Conservation (phyloP, 495 filamentous ascomycete species). For the Neurospora sp. region DNA sequence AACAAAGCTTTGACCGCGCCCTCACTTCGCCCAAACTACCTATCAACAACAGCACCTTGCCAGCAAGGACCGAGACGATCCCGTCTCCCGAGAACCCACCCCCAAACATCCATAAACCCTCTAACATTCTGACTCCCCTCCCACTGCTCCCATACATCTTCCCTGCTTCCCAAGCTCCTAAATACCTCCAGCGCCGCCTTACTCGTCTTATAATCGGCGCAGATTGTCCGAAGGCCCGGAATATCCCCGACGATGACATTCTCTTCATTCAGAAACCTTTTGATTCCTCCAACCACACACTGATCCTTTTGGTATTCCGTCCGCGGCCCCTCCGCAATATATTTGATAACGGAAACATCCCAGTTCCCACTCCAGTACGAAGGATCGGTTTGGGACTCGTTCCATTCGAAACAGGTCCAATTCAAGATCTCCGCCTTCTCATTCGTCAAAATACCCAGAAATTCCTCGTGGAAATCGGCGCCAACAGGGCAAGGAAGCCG, state of each 20-base stretch:
- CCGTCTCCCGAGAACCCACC: background rate
- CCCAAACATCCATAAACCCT: background rate
- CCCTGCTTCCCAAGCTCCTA: background rate
- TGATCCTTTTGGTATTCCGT: background rate
- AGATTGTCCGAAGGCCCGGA: background rate
- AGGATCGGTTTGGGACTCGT: background rate
- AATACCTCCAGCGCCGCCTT: background rate
- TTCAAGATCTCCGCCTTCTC: background rate
- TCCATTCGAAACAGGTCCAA: background rate
- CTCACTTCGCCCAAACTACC: background rate
- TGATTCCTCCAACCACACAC: no score
- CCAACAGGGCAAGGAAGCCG: background rate
- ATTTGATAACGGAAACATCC: background rate
- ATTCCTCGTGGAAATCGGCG: background rate
- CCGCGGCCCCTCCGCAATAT: background rate
- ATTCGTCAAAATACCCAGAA: background rate
- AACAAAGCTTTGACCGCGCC: background rate
- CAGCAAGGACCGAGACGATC: background rate
- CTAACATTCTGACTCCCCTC: background rate
- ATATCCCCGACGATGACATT: no score
- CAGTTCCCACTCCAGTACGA: background rate
- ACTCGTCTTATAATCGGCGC: background rate
- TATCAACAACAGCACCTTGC: background rate
- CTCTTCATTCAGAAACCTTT: no score
- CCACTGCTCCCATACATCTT: background rate